Base-by-base conservation (phyloP, 2,329 filamentous ascomycete genomes). In the Monosporascus ibericus region DNA sequence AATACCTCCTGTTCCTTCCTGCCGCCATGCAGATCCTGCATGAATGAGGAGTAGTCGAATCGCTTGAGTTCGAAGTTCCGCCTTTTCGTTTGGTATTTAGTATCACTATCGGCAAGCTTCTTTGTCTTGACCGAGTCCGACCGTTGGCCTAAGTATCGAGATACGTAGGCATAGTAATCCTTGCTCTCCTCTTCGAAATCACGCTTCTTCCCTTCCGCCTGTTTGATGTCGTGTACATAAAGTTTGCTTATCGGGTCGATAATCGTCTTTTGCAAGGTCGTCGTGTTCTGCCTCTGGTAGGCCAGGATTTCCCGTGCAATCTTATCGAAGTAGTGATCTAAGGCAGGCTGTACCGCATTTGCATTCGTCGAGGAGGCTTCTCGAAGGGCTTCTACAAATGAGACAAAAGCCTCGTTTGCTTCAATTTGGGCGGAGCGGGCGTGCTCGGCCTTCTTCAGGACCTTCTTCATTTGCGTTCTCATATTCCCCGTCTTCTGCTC, bases 121-220 rank as follows among this genome's bases (percentile, higher is more conserved):
- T 99, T 99, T 68, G 95, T 89, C 72, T 97, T 99, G 63, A 96
- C 78, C 7, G 92, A 95, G 70, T 99, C 94, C 67, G 95, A 91
- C 44, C 92, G 84, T 68, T 97, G 92, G 34, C 94, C 94, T n/a
- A 99, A 82, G 71, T 99, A 99, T 47, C 91, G 85, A 57, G 91
- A 88, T 48, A 97, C 89, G 67, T 96, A 99, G 57, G 88, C 86
- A 71, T 99, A 99, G 72, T 96, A 99, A 68, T 99, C 94, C 68
- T 95, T 94, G 74, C 92, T 97, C 69, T 99, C 94, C 65, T 99
- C 94, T 58, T 99, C 94, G 63, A 99, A 99, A 62, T 97, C 94
- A 59, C 94, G 90, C 72, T 94, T 95, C 75, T 99, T 99, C 40
- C 88, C 80, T 65, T 99, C 94, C 25, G 92, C 95, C 69, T 96